Evolutionary conservation across 1,284 basidiomycete genomes (phyloP).

Genomic region (Ceraceosorus bombacis): DNA sequence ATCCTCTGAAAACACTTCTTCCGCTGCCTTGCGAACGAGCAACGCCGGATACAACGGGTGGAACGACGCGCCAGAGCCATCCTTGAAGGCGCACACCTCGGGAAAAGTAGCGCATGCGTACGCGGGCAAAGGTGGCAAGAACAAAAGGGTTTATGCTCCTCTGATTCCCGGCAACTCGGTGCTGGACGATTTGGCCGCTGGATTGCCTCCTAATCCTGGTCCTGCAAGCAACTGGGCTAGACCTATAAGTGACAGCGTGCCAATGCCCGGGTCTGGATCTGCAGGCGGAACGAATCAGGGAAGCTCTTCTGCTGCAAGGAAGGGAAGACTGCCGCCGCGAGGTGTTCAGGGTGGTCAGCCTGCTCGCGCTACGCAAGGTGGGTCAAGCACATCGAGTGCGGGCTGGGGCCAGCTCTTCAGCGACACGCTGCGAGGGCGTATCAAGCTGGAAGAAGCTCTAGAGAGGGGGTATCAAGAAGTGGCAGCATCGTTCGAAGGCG

Average conservation of each 20-base stretch:
- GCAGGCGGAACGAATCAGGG: background rate
- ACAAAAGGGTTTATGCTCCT: slow-evolving; percentile 3
- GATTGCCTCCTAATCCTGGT: slow-evolving; percentile 37
- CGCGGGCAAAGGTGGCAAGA: slow-evolving; percentile 1
- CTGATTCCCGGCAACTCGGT: slow-evolving; percentile 5
- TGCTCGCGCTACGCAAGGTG: background rate
- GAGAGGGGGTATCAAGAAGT: no score
- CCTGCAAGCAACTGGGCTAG: slow-evolving; percentile 43
- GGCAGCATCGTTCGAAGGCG: no score
- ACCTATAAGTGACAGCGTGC: slow-evolving; percentile 40
- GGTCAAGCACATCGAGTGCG: background rate
- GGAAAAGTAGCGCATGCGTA: slow-evolving; percentile 34
- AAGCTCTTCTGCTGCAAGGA: slow-evolving; percentile 2
- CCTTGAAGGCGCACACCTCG: slow-evolving; percentile 11
- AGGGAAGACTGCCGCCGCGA: background rate
- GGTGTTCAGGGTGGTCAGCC: background rate
- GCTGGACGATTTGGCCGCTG: slow-evolving; percentile 37
- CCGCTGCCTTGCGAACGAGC: background rate
- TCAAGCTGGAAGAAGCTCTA: slow-evolving; percentile 14
- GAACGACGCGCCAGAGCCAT: slow-evolving; percentile 31
- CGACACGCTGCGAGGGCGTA: slow-evolving; percentile 11
- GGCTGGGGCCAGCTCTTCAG: slow-evolving; percentile 10
- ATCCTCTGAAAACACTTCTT: background rate
- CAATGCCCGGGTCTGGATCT: slow-evolving; percentile 13
- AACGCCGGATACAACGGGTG: slow-evolving; percentile 20